phyloP scores from a whole-genome alignment of 148 eudicot genomes.

The Arctostaphylos glauca region DNA sequence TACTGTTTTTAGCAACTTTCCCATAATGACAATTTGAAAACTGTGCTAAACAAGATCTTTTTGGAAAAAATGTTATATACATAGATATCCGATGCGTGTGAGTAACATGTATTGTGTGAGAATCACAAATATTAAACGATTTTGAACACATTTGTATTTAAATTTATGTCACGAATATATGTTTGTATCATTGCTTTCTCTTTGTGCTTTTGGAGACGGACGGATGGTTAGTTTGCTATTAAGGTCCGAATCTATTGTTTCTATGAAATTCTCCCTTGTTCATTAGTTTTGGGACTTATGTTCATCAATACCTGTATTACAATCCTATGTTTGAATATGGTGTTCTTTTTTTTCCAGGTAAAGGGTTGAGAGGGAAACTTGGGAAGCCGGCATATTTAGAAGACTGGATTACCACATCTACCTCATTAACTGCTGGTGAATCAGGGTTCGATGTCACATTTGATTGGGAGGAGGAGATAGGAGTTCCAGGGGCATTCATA shows the following conservation, averaged over 20 bases:
- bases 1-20: too few relatives aligned
- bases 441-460: conserved; percentile 39
- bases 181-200: too few relatives aligned
- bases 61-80: too few relatives aligned
- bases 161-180: too few relatives aligned
- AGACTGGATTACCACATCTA: conserved; percentile 47
- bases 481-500: conserved; percentile 67
- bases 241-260: not conserved
- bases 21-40: too few relatives aligned
- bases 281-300: not conserved
- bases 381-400: conserved; percentile 44
- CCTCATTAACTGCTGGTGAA: conserved; percentile 43
- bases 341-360: conserved; percentile 3
- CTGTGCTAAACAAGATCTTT: too few relatives aligned
- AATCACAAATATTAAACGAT: too few relatives aligned
- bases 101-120: too few relatives aligned
- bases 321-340: not conserved
- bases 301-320: not conserved
- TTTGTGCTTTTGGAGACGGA: too few relatives aligned
- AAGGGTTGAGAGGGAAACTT: conserved; percentile 26
- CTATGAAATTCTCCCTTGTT: not conserved
- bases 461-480: conserved; percentile 60
- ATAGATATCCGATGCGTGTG: too few relatives aligned
- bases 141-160: too few relatives aligned
- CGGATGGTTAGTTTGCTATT: not conserved